Evolutionary conservation across 305 asterid species (phyloP).

Genomic region (Fraxinus albicans): DNA sequence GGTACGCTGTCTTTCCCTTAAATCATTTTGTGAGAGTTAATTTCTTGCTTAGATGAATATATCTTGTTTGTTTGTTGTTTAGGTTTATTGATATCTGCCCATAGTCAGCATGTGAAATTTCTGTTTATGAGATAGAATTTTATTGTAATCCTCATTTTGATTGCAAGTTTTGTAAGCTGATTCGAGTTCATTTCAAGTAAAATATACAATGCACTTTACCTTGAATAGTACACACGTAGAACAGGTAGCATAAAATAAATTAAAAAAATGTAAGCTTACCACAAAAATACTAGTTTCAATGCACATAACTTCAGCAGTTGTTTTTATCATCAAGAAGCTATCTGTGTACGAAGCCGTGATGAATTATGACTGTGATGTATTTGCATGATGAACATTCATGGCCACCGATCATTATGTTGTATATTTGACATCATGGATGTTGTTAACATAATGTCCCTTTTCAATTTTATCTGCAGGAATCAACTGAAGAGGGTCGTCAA

Average conservation of each 20-base stretch:
- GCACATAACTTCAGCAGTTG: not conserved
- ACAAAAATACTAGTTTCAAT: not conserved
- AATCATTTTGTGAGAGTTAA: not conserved
- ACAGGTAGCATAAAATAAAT: not conserved
- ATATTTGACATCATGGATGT: not conserved
- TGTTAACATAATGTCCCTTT: not conserved
- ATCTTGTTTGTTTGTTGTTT: not conserved
- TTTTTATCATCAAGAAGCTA: not conserved
- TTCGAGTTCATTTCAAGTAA: not conserved
- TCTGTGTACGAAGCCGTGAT: not conserved
- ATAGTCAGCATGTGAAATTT: not conserved
- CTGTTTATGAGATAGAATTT: not conserved
- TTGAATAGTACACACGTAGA: not conserved
- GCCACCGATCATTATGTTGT: not conserved
- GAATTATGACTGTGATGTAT: not conserved
- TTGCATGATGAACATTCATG: not conserved
- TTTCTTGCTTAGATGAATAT: slow-evolving; percentile 8
- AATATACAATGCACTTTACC: not conserved
- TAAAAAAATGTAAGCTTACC: not conserved
- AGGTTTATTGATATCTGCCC: not conserved
- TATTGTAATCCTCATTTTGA: not conserved
- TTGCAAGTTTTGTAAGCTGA: not conserved
- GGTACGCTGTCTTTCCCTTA: slow-evolving; percentile 36
- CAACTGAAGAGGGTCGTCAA: slow-evolving; percentile 52
- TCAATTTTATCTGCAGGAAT: slow-evolving; percentile 48